Base-by-base conservation (phyloP, 805 yeast species). In the Yamadazyma olivae region DNA sequence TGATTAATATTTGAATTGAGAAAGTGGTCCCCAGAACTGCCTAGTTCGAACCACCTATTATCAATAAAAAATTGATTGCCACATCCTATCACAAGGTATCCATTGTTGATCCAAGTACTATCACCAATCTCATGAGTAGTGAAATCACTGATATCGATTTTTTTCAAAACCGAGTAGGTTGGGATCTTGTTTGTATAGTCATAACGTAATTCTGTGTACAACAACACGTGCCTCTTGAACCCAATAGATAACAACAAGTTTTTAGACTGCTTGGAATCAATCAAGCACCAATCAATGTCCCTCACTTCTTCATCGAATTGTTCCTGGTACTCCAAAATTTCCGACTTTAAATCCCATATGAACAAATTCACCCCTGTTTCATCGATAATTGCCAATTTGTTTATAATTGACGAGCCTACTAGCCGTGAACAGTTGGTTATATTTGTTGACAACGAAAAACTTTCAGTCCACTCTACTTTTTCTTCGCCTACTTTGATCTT, bases 211-310 rank as follows among this genome's bases (percentile, higher is more conserved):
- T 89, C 95, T 1, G 95, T 80, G 54, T 82, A 89, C 12, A 89
- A 60, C 2, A 81, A 53, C 1, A 85, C 84, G 40, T 70, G 66
- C 7, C 75, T 63, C 5, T 68, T 63, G 48, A 87, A 90, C 0
- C 96, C 96, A 25, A 89, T 79, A 0, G 95, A 83, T 20, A 90
- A 64, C 5, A 90, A 76, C 27, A 89, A 83, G 23, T 77, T 54
- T 20, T 20, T 20, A 10, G 23, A 20, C 7, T 20, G 23, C n/a
- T n/a, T n/a, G 1, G 58, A 49, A 26, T 58, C 57, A 5, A 64
- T 79, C 35, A 82, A 74, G 0, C 95, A 84, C 97, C 97, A 90
- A 59, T 90, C 97, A 18, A 90, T 65, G 54, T 89, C 96, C 17
- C 69, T 57, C 6, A 89, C 77, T 3, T 46, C 52, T 4, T 43